These are phyloP conservation scores for Grifola frondosa DNA, from an alignment of 1,284 basidiomycete species.

Conservation along the genomic window DNA sequence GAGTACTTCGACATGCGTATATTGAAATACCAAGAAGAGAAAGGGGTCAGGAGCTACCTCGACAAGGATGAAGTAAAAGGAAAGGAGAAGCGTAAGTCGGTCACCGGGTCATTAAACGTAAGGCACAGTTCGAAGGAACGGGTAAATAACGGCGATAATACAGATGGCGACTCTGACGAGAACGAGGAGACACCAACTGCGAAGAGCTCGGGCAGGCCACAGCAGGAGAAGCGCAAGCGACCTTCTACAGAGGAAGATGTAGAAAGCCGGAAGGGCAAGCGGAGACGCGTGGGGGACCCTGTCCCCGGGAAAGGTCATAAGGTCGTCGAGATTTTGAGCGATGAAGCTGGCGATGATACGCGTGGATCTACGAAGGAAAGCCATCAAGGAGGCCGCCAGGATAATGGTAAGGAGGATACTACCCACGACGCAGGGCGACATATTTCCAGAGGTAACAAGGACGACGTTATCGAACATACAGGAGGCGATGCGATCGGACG, in stretches of 20 bases:
- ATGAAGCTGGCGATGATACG: not conserved
- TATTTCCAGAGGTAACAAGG: not conserved
- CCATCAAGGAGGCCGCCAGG: not conserved
- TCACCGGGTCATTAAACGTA: too few relatives aligned
- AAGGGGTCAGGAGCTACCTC: too few relatives aligned
- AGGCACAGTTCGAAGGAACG: too few relatives aligned
- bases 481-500: not conserved
- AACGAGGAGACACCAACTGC: not conserved
- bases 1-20: conserved; percentile 56
- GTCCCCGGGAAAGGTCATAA: too few relatives aligned
- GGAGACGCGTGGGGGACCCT: not conserved
- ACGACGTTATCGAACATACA: not conserved
- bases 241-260: not conserved
- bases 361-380: conserved; percentile 14
- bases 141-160: not conserved
- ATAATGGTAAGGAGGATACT: not conserved
- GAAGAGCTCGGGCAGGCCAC: conserved; percentile 1
- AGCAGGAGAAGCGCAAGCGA: not conserved
- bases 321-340: too few relatives aligned
- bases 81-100: too few relatives aligned
- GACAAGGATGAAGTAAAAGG: too few relatives aligned
- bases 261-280: conserved; percentile 8
- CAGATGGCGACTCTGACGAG: conserved; percentile 2
- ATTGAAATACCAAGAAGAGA: conserved; percentile 27
- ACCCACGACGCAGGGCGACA: not conserved